Evolutionary conservation across 495 filamentous ascomycete genomes (phyloP), one percentile per base, ranked within the genome.

Genomic region (Podospora pseudoanserina): DNA sequence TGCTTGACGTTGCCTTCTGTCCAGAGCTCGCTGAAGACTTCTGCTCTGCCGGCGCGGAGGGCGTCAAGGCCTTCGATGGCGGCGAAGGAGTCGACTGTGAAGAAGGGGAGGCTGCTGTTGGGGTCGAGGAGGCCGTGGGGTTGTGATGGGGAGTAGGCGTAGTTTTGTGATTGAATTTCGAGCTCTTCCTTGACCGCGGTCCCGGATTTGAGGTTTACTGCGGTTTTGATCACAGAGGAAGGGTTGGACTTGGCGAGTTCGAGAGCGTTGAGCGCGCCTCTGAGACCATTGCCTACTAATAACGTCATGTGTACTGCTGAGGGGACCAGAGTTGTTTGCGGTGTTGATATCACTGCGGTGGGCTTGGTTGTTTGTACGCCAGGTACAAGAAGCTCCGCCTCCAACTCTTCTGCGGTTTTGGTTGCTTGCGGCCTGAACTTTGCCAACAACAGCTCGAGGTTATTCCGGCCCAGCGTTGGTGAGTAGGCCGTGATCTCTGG

Each of bases 251-350:
- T 62, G 6, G 84, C 77, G 62, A 80, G 74, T 18, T 76, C 66
- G 34, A 82, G 64, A 44, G 85, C 67, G 16, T 74, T 71, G 20
- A 78, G 75, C 4, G 81, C 83, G 18, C 84, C 85, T 11, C 73
- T 27, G 19, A 86, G 70, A 0, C 92, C 94, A 56, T 89, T 84
- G 3, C 87, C 88, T 39, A 96, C 87, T 16, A 97, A 69, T 27
- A 98, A 76, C 11, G 89, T 86, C 76, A 89, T 90, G 72, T 99
- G 95, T 18, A 97, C 92, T 0, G 95, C 94, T 65, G 93, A 92
- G 13, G 18, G 30, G 13, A 13, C 11, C 18, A 44, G 2, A 19
- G 27, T 18, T 61, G 19, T 63, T 32, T 19, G 27, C 34, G 11
- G n/a, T n/a, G 18, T 49, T 1, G 27, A 32, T 19, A 28, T 19